A percentile compares a stretch with the other conserved stretches of the same genome.
These are phyloP conservation scores for Camelina neglecta DNA, from an alignment of 345 rosid genomes.

Conservation along the genomic window DNA sequence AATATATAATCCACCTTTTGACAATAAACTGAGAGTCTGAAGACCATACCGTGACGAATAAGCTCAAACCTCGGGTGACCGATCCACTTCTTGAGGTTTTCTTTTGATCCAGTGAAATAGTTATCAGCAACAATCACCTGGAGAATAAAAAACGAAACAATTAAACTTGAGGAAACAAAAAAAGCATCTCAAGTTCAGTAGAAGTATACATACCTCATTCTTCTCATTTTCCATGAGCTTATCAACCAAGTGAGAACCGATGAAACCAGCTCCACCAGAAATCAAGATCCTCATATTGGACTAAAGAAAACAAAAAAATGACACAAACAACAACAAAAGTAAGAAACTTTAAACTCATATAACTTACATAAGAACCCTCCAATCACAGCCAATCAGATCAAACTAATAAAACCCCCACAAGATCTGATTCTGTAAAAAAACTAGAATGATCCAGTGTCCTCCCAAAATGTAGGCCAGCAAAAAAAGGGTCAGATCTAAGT, in stretches of 20 bases:
- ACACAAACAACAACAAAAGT: not conserved
- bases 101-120: constrained; percentile 92
- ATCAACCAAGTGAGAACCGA: constrained; percentile 96
- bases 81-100: constrained; percentile 89
- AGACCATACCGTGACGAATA: constrained; percentile 74
- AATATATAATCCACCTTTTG: not conserved
- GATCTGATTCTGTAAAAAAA: constrained; percentile 27
- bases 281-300: constrained; percentile 94
- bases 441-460: constrained; percentile 3
- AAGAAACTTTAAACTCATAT: constrained; percentile 22
- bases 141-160: not conserved
- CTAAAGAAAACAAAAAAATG: constrained; percentile 42
- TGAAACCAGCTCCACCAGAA: constrained; percentile 98
- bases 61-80: constrained; percentile 98
- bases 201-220: constrained; percentile 61
- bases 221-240: constrained; percentile 90
- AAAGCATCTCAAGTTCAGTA: not conserved
- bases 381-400: constrained; percentile 7
- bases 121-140: constrained; percentile 91
- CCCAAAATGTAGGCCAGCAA: constrained; percentile 21
- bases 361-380: not conserved
- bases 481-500: constrained; percentile 36
- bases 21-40: not conserved
- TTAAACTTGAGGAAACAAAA: no score
- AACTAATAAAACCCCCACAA: constrained; percentile 1